Conservation (phyloP, 169 alveolate genomes). For the Theileria luwenshuni region DNA sequence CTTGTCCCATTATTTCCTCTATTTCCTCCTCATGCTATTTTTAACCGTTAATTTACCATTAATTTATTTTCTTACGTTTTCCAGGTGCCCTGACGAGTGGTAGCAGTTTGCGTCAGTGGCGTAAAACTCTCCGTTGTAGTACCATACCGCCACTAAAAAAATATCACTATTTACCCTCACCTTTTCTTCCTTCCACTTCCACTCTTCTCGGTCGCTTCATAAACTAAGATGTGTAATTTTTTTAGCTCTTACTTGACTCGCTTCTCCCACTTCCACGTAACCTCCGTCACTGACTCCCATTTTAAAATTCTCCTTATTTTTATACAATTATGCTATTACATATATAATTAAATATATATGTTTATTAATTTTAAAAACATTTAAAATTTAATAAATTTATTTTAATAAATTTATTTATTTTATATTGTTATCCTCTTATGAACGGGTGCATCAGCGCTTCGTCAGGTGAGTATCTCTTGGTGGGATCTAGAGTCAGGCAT, state of each 20-base stretch:
- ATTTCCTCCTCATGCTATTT: conserved; percentile 71
- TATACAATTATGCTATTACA: too few species aligned
- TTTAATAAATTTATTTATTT: too few species aligned
- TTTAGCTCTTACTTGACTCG: too few species aligned
- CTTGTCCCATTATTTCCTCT: conserved; percentile 71
- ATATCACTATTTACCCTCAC: conserved; percentile 11
- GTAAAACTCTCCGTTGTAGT: conserved; percentile 44
- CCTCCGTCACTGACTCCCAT: too few species aligned
- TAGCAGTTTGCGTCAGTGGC: conserved; percentile 79
- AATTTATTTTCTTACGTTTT: conserved; percentile 26
- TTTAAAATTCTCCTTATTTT: too few species aligned
- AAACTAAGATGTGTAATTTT: conserved; percentile 32
- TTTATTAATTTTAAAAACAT: too few species aligned
- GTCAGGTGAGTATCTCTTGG: conserved; percentile 92
- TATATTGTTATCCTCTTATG: conserved; percentile 75
- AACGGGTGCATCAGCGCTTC: conserved; percentile 95
- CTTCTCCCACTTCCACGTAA: too few species aligned
- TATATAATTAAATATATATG: too few species aligned
- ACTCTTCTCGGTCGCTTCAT: conserved; percentile 46
- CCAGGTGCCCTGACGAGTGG: conserved; percentile 76
- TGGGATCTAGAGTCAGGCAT: conserved; percentile 92
- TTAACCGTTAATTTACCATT: not conserved
- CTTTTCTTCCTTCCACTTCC: conserved; percentile 37
- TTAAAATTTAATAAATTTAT: too few species aligned
- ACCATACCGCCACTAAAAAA: conserved; percentile 67